Evolutionary conservation across 441 rosid genomes (phyloP).

Genomic region (Oxalis stricta): DNA sequence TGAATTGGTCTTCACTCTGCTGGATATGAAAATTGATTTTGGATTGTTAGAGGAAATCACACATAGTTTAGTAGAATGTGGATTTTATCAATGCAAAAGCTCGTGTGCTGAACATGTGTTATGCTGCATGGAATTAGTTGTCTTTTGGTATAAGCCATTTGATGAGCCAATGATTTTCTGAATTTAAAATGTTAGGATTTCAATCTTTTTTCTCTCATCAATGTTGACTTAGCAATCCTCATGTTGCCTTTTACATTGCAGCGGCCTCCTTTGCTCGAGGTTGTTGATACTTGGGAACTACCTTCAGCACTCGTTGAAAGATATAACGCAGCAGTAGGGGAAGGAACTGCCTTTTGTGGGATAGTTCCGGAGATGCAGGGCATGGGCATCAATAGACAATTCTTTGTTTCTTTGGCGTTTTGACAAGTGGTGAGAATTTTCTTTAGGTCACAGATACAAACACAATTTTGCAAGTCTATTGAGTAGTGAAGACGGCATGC

Average conservation of each 20-base stretch:
- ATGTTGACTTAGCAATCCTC: neutral
- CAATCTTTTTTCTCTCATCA: neutral
- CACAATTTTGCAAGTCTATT: no score
- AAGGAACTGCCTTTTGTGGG: conserved; percentile 93
- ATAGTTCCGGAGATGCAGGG: conserved; percentile 88
- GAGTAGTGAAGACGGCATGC: neutral
- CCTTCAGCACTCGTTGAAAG: conserved; percentile 80
- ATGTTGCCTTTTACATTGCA: conserved; percentile 36
- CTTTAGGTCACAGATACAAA: no score
- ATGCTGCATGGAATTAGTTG: neutral
- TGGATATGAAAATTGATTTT: no score
- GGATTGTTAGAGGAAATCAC: no score
- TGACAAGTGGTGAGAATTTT: conserved; percentile 60
- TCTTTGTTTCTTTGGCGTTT: conserved; percentile 92
- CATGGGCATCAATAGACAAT: conserved; percentile 95
- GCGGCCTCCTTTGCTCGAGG: conserved; percentile 94
- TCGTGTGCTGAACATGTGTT: no score
- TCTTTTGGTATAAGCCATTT: neutral
- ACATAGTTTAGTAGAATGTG: no score
- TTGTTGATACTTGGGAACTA: conserved; percentile 71
- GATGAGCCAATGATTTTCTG: neutral
- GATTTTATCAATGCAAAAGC: no score
- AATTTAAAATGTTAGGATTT: neutral
- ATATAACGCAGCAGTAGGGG: conserved; percentile 90
- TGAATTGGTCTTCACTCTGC: no score